Evolutionary conservation across 495 filamentous ascomycete species (phyloP), one percentile per base, ranked within the genome.

Genomic region (Penicillium pulvis): DNA sequence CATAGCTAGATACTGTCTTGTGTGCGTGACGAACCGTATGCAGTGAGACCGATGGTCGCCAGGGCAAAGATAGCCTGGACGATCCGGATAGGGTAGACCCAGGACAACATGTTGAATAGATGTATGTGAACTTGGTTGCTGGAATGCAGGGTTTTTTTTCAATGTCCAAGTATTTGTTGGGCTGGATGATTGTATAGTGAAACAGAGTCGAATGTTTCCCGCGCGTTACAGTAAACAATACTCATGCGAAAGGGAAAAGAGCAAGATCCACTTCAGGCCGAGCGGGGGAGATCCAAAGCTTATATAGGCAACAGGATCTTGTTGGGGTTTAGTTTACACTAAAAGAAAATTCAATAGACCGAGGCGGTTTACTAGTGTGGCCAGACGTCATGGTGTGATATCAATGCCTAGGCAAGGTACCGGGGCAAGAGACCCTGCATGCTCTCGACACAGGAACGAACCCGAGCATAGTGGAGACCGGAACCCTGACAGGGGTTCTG

Each of bases 21-120:
- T 39, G 17, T 24, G 20, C 11, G 33, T 9, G 53, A 75, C 75
- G n/a, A 76, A 90, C 89, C 69, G 57, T 89, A 91, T 54, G 79
- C 81, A 26, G 81, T 84, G 10, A 91, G 56, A 39, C 85, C 86
- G 26, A 92, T 80, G 50, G 85, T 78, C 55, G 88, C 80, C 60
- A 90, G 68, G 47, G 85, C 74, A 55, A 91, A 79, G 42, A 87
- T 55, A 0, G 72, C 78, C 60, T 89, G 85, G 53, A 82, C 64
- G 55, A 82, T 74, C 70, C 88, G 87, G 55, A 87, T 70, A 23
- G 84, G 82, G 31, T 70, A 63, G 39, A 70, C 65, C 67, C 67
- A 70, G 49, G 54, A 50, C 10, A 70, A 48, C 67, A 70, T 70
- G 5, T 44, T 68, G 57, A 24, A 6, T 39, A 9, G 11, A 51